phyloP scores from a whole-genome alignment of 805 yeast species.

The Pichia occidentalis region DNA sequence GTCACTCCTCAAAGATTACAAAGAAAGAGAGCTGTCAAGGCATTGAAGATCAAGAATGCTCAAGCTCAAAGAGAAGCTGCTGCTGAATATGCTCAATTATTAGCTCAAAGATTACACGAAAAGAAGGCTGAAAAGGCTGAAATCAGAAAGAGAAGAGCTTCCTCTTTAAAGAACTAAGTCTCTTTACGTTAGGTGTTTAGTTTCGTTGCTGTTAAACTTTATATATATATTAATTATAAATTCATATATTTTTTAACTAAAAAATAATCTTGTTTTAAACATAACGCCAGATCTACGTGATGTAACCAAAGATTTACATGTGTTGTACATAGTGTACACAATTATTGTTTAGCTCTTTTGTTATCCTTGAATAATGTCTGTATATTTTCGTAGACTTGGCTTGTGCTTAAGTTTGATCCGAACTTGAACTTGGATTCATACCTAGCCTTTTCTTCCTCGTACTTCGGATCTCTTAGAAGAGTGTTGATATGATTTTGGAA shows the following conservation, averaged over 20 bases:
- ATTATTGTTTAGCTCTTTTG: slow-evolving; percentile 8
- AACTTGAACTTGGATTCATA: slow-evolving; percentile 50
- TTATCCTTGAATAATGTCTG: slow-evolving; percentile 31
- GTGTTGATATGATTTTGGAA: slow-evolving; percentile 68
- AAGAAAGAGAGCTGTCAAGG: slow-evolving; percentile 96
- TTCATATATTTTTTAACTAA: slow-evolving; percentile 1
- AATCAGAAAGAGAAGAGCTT: slow-evolving; percentile 99
- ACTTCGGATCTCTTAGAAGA: slow-evolving; percentile 70
- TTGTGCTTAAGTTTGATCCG: slow-evolving; percentile 24
- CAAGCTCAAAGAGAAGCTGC: slow-evolving; percentile 99
- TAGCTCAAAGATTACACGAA: slow-evolving; percentile 97
- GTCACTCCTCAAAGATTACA: slow-evolving; percentile 98
- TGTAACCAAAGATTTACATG: too few species aligned
- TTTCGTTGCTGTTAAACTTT: background rate
- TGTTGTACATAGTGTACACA: too few species aligned
- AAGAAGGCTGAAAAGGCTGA: slow-evolving; percentile 98
- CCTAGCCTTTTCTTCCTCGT: slow-evolving; percentile 58
- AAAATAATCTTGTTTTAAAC: slow-evolving; percentile 2
- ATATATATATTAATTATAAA: slow-evolving; percentile 4
- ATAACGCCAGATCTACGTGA: slow-evolving; percentile 3
- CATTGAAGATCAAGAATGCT: slow-evolving; percentile 93
- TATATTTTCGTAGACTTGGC: slow-evolving; percentile 58
- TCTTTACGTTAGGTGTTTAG: too few species aligned
- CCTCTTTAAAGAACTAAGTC: slow-evolving; percentile 81
- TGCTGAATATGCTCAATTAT: slow-evolving; percentile 98